phyloP scores from a whole-genome alignment of 164 flowering plant species.

The Umbilicus rupestris region DNA sequence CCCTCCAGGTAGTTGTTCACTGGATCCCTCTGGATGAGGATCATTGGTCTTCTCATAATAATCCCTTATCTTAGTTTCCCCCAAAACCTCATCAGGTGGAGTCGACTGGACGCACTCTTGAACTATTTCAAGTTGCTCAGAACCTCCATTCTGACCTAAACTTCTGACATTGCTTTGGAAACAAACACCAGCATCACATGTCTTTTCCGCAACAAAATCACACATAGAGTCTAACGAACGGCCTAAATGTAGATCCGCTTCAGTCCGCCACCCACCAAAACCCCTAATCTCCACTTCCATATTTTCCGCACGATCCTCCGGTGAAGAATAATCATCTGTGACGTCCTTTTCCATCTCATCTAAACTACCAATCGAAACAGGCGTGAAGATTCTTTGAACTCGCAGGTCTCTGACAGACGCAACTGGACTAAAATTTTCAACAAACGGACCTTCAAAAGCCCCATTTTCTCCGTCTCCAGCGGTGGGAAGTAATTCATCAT shows the following conservation, averaged over 20 bases:
- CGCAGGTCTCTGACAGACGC: not conserved
- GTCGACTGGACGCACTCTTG: not conserved
- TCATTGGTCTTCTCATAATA: not conserved
- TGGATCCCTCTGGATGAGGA: not conserved
- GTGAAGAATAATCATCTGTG: too few species aligned
- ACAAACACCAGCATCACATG: not conserved
- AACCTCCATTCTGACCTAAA: not conserved
- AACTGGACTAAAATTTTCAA: too few species aligned
- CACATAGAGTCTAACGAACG: too few species aligned
- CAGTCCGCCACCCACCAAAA: too few species aligned
- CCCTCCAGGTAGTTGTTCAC: not conserved
- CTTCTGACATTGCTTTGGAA: not conserved
- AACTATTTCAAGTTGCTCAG: not conserved
- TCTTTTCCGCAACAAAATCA: not conserved
- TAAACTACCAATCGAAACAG: not conserved
- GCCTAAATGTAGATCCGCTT: too few species aligned
- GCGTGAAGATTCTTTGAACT: slow-evolving; percentile 1
- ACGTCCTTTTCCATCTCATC: not conserved
- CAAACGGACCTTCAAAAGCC: too few species aligned
- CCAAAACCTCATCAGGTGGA: not conserved
- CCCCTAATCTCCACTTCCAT: too few species aligned
- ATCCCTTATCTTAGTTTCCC: not conserved
- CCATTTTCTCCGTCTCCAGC: too few species aligned
- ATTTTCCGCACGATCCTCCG: too few species aligned
- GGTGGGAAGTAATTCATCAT: too few species aligned